Conservation (phyloP, 2,329 filamentous ascomycete genomes). For the Emmonsiellopsis sp. region DNA sequence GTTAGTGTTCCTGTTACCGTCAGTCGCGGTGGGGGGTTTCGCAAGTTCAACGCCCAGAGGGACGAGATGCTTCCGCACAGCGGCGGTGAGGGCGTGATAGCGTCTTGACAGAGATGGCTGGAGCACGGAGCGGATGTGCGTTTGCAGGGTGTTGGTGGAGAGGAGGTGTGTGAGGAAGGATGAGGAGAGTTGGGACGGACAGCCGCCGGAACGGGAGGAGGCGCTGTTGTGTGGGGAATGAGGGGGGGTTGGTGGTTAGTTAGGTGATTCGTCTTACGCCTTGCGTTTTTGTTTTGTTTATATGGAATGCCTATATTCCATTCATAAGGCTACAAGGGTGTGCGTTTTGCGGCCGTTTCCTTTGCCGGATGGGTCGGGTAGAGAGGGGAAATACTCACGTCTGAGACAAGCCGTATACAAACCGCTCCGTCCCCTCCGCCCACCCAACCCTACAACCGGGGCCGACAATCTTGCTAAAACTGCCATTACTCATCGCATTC, state of each 20-base stretch:
- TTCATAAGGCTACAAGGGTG: too few species aligned
- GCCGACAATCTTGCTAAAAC: conserved; percentile 78
- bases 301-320: too few species aligned
- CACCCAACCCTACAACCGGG: conserved; percentile 83
- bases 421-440: conserved; percentile 61
- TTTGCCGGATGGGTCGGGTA: background rate
- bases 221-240: conserved; percentile 33
- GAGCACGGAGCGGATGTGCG: conserved; percentile 44
- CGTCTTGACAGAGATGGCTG: conserved; percentile 48
- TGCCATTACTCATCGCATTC: conserved; percentile 75
- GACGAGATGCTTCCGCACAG: conserved; percentile 51
- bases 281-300: too few species aligned
- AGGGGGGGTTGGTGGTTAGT: conserved; percentile 9
- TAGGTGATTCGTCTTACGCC: background rate
- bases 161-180: conserved; percentile 49
- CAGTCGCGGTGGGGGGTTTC: background rate
- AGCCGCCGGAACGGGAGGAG: conserved; percentile 49
- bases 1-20: background rate
- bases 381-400: conserved; percentile 36
- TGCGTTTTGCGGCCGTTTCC: too few species aligned
- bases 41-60: conserved; percentile 50
- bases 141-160: conserved; percentile 42
- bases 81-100: conserved; percentile 47
- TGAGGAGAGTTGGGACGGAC: conserved; percentile 51
- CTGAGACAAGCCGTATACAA: conserved; percentile 52